A percentile compares a stretch with the other conserved stretches of the same genome.
These are phyloP conservation scores for Begonia fuchsioides DNA, from an alignment of 306 rosid genomes.

Conservation along the genomic window DNA sequence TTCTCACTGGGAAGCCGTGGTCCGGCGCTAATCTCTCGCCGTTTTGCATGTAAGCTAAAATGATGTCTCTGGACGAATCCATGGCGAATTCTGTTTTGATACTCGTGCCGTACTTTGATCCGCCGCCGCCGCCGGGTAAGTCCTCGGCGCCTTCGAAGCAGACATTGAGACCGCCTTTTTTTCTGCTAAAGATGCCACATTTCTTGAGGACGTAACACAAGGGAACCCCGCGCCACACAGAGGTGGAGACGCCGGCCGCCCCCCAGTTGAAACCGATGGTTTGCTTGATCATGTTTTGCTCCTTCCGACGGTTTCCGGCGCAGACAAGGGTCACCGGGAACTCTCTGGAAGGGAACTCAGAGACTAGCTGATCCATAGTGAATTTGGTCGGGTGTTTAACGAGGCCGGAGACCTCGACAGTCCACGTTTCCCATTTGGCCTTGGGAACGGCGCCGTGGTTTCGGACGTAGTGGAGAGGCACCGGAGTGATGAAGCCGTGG, in stretches of 20 bases:
- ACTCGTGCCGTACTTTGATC: constrained; percentile 63
- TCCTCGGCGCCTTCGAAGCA: constrained; percentile 81
- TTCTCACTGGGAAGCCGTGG: constrained; percentile 71
- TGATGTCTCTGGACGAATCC: constrained; percentile 64
- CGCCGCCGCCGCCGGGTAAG: too few species aligned
- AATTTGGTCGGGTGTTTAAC: constrained; percentile 33
- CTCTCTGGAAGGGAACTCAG: constrained; percentile 36
- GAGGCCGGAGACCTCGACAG: constrained; percentile 52
- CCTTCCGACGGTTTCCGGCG: constrained; percentile 69
- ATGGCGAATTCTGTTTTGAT: constrained; percentile 42
- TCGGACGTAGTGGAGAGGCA: constrained; percentile 68
- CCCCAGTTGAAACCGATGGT: constrained; percentile 86
- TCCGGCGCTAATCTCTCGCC: constrained; percentile 47
- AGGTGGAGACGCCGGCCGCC: constrained; percentile 44
- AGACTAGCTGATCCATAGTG: constrained; percentile 48
- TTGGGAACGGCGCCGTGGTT: constrained; percentile 62
- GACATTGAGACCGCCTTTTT: constrained; percentile 43
- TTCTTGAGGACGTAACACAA: constrained; percentile 31
- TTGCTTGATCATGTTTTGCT: constrained; percentile 67
- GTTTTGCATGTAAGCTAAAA: constrained; percentile 76
- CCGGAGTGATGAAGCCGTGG: constrained; percentile 78
- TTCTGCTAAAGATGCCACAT: constrained; percentile 34
- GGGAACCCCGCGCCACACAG: constrained; percentile 64
- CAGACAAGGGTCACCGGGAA: constrained; percentile 51
- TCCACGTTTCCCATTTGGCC: constrained; percentile 49